Evolutionary conservation across 768 basidiomycete species (phyloP).

Genomic region (Kwoniella sp.): DNA sequence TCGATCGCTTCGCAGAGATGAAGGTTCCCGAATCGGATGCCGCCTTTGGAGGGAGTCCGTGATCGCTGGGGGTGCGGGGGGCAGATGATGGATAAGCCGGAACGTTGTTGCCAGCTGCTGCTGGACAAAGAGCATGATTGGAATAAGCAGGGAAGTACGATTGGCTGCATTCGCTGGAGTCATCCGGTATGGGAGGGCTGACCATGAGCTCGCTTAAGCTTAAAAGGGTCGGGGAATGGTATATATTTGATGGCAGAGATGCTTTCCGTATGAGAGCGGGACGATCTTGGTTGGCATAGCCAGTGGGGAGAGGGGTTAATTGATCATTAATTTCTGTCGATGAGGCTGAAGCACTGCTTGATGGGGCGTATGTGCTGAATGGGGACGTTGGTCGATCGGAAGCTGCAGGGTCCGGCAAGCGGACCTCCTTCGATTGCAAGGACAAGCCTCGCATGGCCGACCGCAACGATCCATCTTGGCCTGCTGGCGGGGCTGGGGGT

Average conservation of each 20-base stretch:
- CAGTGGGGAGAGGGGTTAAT: constrained; percentile 14
- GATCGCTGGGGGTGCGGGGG: neutral
- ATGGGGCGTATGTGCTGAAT: constrained; percentile 1
- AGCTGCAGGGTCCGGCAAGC: neutral
- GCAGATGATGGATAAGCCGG: neutral
- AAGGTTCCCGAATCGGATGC: constrained; percentile 13
- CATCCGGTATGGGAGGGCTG: constrained; percentile 11
- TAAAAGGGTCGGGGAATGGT: neutral
- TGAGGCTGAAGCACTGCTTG: constrained; percentile 11
- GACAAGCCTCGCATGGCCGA: neutral
- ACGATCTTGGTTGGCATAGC: constrained; percentile 9
- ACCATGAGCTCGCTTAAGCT: constrained; percentile 25
- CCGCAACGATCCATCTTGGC: neutral
- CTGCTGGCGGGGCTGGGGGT: neutral
- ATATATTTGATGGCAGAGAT: neutral
- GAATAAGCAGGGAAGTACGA: constrained; percentile 19
- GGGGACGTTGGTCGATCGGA: constrained; percentile 2
- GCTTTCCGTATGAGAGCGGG: constrained; percentile 5
- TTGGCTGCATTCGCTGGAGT: constrained; percentile 6
- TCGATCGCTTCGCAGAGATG: neutral
- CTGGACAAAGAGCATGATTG: neutral
- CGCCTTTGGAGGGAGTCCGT: constrained; percentile 12
- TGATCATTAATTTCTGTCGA: constrained; percentile 24
- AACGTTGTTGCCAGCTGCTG: neutral
- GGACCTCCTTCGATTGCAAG: neutral